A percentile compares a stretch with the other conserved stretches of the same genome.
These are phyloP conservation scores for Biscutella laevigata DNA, from an alignment of 441 rosid species.

Conservation along the genomic window DNA sequence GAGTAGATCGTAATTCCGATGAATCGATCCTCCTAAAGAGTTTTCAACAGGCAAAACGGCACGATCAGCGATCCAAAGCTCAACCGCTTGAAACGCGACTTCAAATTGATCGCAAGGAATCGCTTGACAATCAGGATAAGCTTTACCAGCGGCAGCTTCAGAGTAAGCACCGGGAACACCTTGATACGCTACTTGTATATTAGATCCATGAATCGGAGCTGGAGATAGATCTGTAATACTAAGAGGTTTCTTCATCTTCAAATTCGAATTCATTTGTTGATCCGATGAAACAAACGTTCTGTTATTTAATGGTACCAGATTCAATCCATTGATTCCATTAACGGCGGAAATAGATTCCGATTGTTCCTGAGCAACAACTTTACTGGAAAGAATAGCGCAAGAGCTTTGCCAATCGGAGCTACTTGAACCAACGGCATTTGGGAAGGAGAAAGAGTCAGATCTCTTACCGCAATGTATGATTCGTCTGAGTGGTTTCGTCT, in stretches of 20 bases:
- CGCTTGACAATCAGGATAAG: constrained; percentile 82
- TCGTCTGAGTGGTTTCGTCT: too few species aligned
- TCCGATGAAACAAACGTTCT: not conserved
- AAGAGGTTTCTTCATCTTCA: constrained; percentile 40
- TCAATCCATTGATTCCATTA: constrained; percentile 40
- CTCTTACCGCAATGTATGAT: constrained; percentile 33
- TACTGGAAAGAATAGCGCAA: constrained; percentile 78
- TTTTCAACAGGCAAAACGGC: constrained; percentile 85
- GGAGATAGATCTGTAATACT: constrained; percentile 64
- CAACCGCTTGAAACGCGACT: constrained; percentile 87
- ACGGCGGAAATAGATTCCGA: constrained; percentile 28
- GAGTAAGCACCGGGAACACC: constrained; percentile 95
- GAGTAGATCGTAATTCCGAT: constrained; percentile 87
- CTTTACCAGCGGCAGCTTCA: constrained; percentile 91
- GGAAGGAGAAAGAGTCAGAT: constrained; percentile 35
- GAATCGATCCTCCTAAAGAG: constrained; percentile 92
- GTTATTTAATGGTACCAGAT: constrained; percentile 38
- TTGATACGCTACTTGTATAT: constrained; percentile 80
- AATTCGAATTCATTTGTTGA: too few species aligned
- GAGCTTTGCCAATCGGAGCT: constrained; percentile 85
- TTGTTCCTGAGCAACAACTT: constrained; percentile 48
- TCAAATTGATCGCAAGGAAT: constrained; percentile 97
- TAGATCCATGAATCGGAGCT: constrained; percentile 81
- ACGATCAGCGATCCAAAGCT: constrained; percentile 93
- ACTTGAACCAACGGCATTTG: constrained; percentile 37